These are phyloP conservation scores for Dacryopinax spathularia DNA, from an alignment of 768 basidiomycete species.

Conservation along the genomic window DNA sequence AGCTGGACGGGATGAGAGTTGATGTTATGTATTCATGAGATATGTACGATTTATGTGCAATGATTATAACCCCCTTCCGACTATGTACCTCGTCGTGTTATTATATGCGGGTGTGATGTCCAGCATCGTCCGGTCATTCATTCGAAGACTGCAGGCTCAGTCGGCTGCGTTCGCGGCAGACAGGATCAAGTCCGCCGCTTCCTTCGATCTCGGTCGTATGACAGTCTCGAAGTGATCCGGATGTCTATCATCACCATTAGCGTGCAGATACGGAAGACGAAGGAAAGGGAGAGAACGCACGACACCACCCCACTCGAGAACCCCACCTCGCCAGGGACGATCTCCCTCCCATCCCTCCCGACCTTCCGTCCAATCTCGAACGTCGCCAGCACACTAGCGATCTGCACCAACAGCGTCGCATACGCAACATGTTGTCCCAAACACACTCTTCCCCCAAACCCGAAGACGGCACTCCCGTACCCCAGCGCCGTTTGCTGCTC, in stretches of 20 bases:
- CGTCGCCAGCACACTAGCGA: neutral
- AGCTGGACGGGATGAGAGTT: too few species aligned
- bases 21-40: too few species aligned
- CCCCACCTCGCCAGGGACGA: neutral
- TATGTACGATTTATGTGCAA: too few species aligned
- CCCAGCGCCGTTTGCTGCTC: neutral
- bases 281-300: neutral
- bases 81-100: too few species aligned
- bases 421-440: neutral
- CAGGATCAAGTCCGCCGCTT: neutral
- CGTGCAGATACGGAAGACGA: neutral
- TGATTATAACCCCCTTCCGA: too few species aligned
- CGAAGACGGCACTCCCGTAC: neutral
- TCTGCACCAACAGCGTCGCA: neutral
- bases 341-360: neutral
- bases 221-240: neutral
- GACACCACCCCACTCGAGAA: neutral
- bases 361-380: neutral
- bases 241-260: neutral
- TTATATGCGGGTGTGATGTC: too few species aligned
- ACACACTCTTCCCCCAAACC: neutral
- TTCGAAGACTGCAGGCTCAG: too few species aligned
- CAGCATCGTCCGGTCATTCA: too few species aligned
- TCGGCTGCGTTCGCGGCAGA: neutral
- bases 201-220: neutral